These are phyloP conservation scores for Phytophthora nicotianae DNA, from an alignment of 352 stramenopile species.

Conservation along the genomic window DNA sequence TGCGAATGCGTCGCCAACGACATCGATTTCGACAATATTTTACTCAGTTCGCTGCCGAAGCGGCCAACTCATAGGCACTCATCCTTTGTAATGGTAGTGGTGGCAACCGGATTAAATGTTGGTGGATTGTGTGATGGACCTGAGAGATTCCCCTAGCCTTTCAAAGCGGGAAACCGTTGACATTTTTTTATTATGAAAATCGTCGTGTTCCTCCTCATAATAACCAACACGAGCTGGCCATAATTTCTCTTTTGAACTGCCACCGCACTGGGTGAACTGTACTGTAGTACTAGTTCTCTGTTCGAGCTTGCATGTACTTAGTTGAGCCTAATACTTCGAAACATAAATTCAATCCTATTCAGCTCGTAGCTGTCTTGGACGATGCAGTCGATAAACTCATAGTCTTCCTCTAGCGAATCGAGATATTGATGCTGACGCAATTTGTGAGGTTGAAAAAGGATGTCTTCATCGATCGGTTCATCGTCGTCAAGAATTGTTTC, in stretches of 20 bases:
- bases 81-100: too few species aligned
- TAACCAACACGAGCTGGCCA: too few species aligned
- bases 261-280: too few species aligned
- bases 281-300: too few species aligned
- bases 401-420: neutral
- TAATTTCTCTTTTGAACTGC: too few species aligned
- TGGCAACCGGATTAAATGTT: too few species aligned
- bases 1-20: constrained; percentile 44
- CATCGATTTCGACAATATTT: constrained; percentile 71
- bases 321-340: neutral
- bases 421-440: neutral
- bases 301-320: too few species aligned
- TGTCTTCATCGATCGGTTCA: constrained; percentile 1
- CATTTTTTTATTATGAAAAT: too few species aligned
- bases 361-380: neutral
- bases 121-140: too few species aligned
- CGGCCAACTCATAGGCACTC: neutral
- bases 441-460: constrained; percentile 1
- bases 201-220: too few species aligned
- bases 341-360: neutral
- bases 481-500: constrained; percentile 12
- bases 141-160: too few species aligned
- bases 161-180: too few species aligned
- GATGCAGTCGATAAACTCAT: constrained; percentile 3
- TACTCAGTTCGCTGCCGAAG: constrained; percentile 25